Evolutionary conservation across 148 eudicot species (phyloP).

Genomic region (Beta vulgaris): DNA sequence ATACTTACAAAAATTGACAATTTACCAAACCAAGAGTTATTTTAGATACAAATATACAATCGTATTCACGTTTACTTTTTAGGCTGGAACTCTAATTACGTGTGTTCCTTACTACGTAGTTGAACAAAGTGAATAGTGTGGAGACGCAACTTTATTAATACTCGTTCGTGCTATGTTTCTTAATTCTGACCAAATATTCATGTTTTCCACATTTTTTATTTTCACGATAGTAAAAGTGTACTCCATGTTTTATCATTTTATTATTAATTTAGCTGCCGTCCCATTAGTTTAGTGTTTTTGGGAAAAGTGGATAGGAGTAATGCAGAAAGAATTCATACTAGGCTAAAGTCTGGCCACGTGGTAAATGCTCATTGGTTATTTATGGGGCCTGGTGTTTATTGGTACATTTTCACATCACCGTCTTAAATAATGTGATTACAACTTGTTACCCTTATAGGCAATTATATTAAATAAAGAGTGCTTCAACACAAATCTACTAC

Average conservation of each 20-base stretch:
- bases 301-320: neutral
- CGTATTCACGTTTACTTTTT: too few species aligned
- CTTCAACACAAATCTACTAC: neutral
- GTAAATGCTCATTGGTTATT: neutral
- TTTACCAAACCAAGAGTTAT: too few species aligned
- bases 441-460: neutral
- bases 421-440: neutral
- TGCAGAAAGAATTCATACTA: neutral
- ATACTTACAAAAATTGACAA: too few species aligned
- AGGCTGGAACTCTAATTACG: too few species aligned
- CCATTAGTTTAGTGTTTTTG: neutral
- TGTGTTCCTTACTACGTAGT: neutral
- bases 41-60: too few species aligned
- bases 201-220: constrained; percentile 3
- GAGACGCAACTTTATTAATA: too few species aligned
- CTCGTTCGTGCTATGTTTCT: too few species aligned
- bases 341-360: neutral
- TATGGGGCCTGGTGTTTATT: neutral
- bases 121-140: neutral
- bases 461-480: neutral
- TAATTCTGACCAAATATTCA: too few species aligned
- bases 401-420: neutral
- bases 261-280: neutral
- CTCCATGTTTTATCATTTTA: too few species aligned
- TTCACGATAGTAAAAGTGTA: neutral